Percentiles rank a stretch among this genome's conserved stretches.
Evolutionary conservation across 176 grass and related monocot genomes (phyloP).

Genomic region (Chrysopogon serrulatus): DNA sequence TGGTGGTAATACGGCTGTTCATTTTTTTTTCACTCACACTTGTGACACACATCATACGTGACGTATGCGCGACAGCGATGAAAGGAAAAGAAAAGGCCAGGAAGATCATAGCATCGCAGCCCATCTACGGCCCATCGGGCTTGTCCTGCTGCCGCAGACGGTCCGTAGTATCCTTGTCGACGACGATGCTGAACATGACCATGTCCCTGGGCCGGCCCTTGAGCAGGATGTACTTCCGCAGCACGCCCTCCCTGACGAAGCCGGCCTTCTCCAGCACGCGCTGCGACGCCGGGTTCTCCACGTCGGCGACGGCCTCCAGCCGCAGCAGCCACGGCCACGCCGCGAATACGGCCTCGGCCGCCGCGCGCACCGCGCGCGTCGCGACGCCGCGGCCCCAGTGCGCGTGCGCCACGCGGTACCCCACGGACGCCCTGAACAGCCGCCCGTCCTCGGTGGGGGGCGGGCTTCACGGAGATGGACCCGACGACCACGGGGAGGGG

Average conservation of each 20-base stretch:
- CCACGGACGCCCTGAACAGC: conserved; percentile 42
- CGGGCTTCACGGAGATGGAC: conserved; percentile 50
- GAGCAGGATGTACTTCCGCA: conserved; percentile 53
- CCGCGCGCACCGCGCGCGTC: conserved; percentile 30
- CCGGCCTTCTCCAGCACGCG: conserved; percentile 89
- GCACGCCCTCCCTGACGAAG: conserved; percentile 50
- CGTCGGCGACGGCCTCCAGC: conserved; percentile 66
- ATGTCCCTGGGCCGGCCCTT: conserved; percentile 58
- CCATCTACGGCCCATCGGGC: no score
- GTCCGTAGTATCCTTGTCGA: background rate
- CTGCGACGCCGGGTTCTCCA: conserved; percentile 74
- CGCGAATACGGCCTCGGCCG: conserved; percentile 19
- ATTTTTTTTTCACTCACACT: background rate
- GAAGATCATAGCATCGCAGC: no score
- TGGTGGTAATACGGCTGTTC: no score
- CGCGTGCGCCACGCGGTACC: conserved; percentile 52
- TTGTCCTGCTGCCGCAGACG: background rate
- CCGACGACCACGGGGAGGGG: conserved; percentile 43
- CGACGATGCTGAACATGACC: conserved; percentile 67
- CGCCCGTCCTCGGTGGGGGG: background rate
- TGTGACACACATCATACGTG: background rate
- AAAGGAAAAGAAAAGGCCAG: no score
- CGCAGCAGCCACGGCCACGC: conserved; percentile 42
- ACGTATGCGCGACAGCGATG: background rate
- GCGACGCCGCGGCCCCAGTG: conserved; percentile 62